A percentile compares a stretch with the other conserved stretches of the same genome.
These are phyloP conservation scores for Pythium inflatum DNA, from an alignment of 352 stramenopile species.

Conservation along the genomic window DNA sequence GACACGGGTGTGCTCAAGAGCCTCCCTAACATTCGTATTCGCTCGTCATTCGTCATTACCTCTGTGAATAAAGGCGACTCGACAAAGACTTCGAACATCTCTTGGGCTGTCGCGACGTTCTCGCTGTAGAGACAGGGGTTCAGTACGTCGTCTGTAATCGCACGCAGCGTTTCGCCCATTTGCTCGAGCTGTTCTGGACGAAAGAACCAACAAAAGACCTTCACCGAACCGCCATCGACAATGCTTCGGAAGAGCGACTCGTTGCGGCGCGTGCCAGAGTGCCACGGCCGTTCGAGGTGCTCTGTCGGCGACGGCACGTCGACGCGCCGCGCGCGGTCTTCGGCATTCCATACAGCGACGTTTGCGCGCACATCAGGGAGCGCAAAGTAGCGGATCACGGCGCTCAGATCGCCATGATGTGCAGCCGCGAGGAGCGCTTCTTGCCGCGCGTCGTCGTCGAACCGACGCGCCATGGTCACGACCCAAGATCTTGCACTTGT, in stretches of 20 bases:
- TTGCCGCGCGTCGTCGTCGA: neutral
- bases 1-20: neutral
- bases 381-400: neutral
- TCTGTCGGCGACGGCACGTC: neutral
- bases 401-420: neutral
- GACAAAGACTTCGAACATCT: conserved; percentile 13
- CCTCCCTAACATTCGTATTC: neutral
- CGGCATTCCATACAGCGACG: neutral
- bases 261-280: neutral
- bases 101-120: neutral
- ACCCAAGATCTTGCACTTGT: too few relatives aligned
- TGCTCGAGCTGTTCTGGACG: neutral
- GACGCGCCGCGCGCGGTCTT: neutral
- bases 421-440: neutral
- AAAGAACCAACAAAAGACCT: conserved; percentile 14
- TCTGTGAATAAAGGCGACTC: conserved; percentile 18
- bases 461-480: too few relatives aligned
- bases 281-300: neutral
- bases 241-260: too few relatives aligned
- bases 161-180: neutral
- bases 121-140: neutral
- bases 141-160: neutral
- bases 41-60: neutral
- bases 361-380: neutral
- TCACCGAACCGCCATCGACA: too few relatives aligned